Base-by-base conservation (phyloP, 2,329 filamentous ascomycete genomes). In the Mycogone perniciosa region DNA sequence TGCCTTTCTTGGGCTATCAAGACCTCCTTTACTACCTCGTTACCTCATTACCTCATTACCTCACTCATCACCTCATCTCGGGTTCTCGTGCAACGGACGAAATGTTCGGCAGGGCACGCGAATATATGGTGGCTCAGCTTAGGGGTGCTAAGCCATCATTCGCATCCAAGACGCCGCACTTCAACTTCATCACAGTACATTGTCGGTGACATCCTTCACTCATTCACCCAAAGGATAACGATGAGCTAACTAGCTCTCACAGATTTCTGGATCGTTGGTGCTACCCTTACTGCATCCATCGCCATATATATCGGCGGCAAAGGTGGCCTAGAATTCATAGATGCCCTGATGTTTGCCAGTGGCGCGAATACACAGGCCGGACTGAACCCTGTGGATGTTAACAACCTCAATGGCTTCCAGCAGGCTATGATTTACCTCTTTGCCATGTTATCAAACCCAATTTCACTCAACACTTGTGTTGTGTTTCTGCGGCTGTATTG, bases 401-500 rank as follows among this genome's bases (percentile, higher is more conserved):
- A 89, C 65, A 54, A 67, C 8, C 71, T 90, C 33, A 82, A 80
- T 56, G 85, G 82, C 4, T 88, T 86, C 55, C 86, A 89, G 64
- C 86, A 93, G 69, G 67, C 88, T 39, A 76, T 87, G 46, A 71
- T 95, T 29, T 90, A 86, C 60, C 61, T 90, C 6, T 75, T 88
- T 38, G 75, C 85, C 4, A 84, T 89, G 75, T 60, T 89, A 9
- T 83, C 85, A 29, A 95, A 89, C 46, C 90, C 90, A 0, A 93
- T 96, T 54, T 84, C 87, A 43, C 85, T 96, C 60, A 84, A 95
- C 63, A 82, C 87, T 2, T 86, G 82, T 41, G 89, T 99, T 41
- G 93, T 99, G 6, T 92, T 96, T 60, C 77, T 97, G 10, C 86
- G 93, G 29, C 75, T 99, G 2, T 96, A 96, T 70, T 99, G 92